Evolutionary conservation across 2,329 filamentous ascomycete species (phyloP).

Genomic region (Pseudocercospora musae): DNA sequence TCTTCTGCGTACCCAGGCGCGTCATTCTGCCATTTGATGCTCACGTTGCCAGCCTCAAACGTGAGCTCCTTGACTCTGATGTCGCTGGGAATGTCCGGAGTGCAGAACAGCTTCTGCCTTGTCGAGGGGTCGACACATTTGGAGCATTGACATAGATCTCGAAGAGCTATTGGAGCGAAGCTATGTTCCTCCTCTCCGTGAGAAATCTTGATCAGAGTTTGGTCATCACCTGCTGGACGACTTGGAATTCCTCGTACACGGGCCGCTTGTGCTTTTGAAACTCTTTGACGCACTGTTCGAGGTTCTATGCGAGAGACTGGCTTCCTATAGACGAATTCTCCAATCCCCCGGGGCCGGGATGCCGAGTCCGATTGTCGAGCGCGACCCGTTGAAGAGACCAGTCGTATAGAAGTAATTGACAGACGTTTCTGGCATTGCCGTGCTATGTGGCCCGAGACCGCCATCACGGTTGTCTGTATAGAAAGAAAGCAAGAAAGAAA

Average conservation of each 20-base stretch:
- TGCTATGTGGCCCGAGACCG: neutral
- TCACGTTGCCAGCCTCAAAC: slow-evolving; percentile 26
- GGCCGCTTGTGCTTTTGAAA: neutral
- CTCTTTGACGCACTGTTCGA: neutral
- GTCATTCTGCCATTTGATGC: slow-evolving; percentile 61
- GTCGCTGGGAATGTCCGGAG: slow-evolving; percentile 57
- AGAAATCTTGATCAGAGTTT: neutral
- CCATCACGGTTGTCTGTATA: neutral
- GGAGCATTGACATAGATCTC: slow-evolving; percentile 59
- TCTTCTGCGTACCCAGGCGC: slow-evolving; percentile 43
- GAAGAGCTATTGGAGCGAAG: slow-evolving; percentile 40
- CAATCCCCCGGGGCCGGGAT: neutral
- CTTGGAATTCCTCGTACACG: neutral
- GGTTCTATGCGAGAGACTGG: neutral
- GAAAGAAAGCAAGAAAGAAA: neutral
- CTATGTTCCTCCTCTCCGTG: slow-evolving; percentile 1
- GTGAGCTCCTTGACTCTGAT: slow-evolving; percentile 42
- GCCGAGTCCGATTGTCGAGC: neutral
- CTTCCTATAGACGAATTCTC: neutral
- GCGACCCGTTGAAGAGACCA: neutral
- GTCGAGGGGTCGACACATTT: slow-evolving; percentile 57
- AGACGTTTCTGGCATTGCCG: neutral
- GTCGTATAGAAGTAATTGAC: neutral
- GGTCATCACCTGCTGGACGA: neutral
- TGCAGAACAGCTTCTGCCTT: slow-evolving; percentile 63